phyloP scores from a whole-genome alignment of 352 stramenopile genomes.

The Lagenidium giganteum region DNA sequence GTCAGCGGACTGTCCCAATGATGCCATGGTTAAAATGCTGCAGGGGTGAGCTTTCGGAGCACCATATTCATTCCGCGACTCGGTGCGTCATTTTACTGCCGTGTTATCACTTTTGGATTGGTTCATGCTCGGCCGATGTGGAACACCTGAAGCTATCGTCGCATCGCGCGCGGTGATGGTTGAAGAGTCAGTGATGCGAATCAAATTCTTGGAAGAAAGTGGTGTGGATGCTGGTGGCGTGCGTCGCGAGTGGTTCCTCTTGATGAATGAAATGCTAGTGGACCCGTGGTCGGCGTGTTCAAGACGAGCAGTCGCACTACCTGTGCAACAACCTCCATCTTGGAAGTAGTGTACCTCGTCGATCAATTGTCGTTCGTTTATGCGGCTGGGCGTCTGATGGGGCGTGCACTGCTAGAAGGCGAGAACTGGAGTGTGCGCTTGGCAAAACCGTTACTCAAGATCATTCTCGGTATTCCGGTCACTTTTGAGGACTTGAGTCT shows the following conservation, averaged over 20 bases:
- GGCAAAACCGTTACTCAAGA: constrained; percentile 94
- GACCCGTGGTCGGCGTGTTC: constrained; percentile 45
- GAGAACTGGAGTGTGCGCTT: constrained; percentile 92
- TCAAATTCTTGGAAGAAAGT: background rate
- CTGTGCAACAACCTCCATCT: constrained; percentile 53
- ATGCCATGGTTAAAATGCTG: too few species aligned
- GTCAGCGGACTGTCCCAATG: too few species aligned
- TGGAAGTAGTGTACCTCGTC: constrained; percentile 17
- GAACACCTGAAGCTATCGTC: constrained; percentile 66
- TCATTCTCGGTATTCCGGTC: constrained; percentile 94
- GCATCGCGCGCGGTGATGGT: constrained; percentile 53
- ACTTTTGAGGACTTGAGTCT: constrained; percentile 91
- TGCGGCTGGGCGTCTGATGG: constrained; percentile 51
- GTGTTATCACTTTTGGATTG: too few species aligned
- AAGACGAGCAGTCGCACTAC: constrained; percentile 48
- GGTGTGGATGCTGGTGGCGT: constrained; percentile 84
- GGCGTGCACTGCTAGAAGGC: constrained; percentile 73
- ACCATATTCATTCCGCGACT: too few species aligned
- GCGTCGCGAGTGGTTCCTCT: constrained; percentile 91
- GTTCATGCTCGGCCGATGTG: too few species aligned
- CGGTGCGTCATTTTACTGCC: too few species aligned
- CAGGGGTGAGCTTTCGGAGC: too few species aligned
- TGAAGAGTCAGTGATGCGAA: constrained; percentile 24
- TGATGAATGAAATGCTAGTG: constrained; percentile 60
- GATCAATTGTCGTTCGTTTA: constrained; percentile 65